Conservation (phyloP, 257 asterid species). For the Anisodus acutangulus region DNA sequence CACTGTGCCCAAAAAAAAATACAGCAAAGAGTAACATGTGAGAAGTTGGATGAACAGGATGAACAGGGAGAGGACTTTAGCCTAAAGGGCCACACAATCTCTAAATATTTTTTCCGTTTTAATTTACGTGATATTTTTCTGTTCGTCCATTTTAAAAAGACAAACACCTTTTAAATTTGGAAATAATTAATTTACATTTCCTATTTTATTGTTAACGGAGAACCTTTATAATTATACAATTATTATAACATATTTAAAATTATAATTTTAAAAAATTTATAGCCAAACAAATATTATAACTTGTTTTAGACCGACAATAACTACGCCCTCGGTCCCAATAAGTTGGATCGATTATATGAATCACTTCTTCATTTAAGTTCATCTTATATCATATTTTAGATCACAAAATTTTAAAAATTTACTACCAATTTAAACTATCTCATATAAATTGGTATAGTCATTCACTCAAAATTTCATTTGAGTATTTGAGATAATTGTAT, state of each 20-base stretch:
- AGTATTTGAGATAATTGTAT: neutral
- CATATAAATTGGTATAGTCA: neutral
- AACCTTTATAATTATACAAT: neutral
- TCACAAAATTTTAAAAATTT: too few relatives aligned
- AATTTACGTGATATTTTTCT: neutral
- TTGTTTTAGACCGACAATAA: neutral
- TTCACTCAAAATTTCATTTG: neutral
- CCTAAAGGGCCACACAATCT: constrained; percentile 8
- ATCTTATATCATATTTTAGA: too few relatives aligned
- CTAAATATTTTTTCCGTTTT: neutral
- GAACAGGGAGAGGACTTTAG: neutral
- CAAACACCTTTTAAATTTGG: too few relatives aligned
- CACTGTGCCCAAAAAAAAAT: neutral
- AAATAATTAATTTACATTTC: neutral
- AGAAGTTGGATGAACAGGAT: constrained; percentile 24
- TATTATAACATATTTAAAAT: neutral
- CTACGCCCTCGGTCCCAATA: too few relatives aligned
- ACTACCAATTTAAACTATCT: neutral
- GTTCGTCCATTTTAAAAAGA: neutral
- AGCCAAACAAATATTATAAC: too few relatives aligned
- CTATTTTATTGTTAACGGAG: too few relatives aligned
- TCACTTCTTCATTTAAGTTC: too few relatives aligned
- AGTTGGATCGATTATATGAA: too few relatives aligned
- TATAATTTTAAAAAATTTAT: too few relatives aligned
- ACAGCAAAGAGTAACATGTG: constrained; percentile 30